These are phyloP conservation scores for Trichosanthes cucumerina DNA, from an alignment of 306 rosid species.

Conservation along the genomic window DNA sequence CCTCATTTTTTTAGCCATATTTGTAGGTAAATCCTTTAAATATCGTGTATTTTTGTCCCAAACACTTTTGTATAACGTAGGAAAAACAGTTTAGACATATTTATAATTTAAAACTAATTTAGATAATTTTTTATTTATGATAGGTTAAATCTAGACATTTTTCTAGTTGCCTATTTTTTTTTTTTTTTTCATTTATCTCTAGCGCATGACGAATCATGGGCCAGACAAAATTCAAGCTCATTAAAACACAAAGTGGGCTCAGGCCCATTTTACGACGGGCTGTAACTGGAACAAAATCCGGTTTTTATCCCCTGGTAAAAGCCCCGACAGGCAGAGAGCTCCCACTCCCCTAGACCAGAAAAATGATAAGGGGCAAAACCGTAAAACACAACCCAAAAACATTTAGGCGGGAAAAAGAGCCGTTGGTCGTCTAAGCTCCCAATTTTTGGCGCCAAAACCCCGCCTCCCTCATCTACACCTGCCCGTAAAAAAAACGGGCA, in stretches of 20 bases:
- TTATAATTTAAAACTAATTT: too few species aligned
- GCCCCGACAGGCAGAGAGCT: slow-evolving; percentile 23
- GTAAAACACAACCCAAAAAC: slow-evolving; percentile 6
- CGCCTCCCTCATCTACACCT: slow-evolving; percentile 32
- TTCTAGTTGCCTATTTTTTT: too few species aligned
- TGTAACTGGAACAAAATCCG: background rate
- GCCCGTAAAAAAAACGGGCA: slow-evolving; percentile 80
- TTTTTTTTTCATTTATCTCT: too few species aligned
- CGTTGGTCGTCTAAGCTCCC: slow-evolving; percentile 51
- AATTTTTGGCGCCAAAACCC: slow-evolving; percentile 32
- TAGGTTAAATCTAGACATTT: too few species aligned
- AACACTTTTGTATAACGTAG: too few species aligned
- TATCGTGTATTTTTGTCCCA: too few species aligned
- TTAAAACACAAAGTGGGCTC: background rate
- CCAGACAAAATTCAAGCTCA: background rate
- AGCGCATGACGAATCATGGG: background rate
- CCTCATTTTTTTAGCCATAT: too few species aligned
- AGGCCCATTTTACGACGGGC: background rate
- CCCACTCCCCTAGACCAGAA: slow-evolving; percentile 29
- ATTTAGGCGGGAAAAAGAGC: slow-evolving; percentile 83
- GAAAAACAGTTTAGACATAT: too few species aligned
- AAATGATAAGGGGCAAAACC: slow-evolving; percentile 11
- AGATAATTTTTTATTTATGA: too few species aligned
- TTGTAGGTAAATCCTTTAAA: too few species aligned
- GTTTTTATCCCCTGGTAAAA: slow-evolving; percentile 13